Evolutionary conservation across 2,329 filamentous ascomycete genomes (phyloP).

Genomic region (Fusarium incarnatum): DNA sequence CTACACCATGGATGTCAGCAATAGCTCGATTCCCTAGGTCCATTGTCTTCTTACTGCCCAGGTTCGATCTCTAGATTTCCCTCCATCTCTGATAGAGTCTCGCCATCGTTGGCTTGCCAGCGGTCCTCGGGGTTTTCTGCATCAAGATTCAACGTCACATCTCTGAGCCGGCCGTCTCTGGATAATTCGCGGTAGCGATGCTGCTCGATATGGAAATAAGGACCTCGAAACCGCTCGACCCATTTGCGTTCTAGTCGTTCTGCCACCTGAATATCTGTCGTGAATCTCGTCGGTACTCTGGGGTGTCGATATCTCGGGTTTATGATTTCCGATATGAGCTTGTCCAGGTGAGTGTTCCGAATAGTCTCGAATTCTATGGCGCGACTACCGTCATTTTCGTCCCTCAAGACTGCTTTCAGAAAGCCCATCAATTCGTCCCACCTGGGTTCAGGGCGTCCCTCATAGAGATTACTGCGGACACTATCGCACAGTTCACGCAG

Average conservation of each 20-base stretch:
- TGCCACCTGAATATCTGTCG: slow-evolving; percentile 52
- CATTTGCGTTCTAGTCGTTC: slow-evolving; percentile 57
- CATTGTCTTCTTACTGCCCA: slow-evolving; percentile 60
- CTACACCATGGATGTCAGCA: slow-evolving; percentile 51
- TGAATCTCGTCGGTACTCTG: slow-evolving; percentile 48
- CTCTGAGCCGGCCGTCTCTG: slow-evolving; percentile 54
- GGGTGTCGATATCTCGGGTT: slow-evolving; percentile 47
- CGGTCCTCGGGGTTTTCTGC: slow-evolving; percentile 48
- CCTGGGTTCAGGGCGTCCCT: slow-evolving; percentile 50
- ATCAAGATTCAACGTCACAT: slow-evolving; percentile 54
- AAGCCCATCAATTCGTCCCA: slow-evolving; percentile 55
- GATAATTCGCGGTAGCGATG: slow-evolving; percentile 54
- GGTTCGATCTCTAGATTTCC: slow-evolving; percentile 57
- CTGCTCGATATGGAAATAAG: slow-evolving; percentile 60
- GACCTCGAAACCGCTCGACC: slow-evolving; percentile 58
- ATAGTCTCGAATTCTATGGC: slow-evolving; percentile 56
- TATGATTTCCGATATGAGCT: slow-evolving; percentile 57
- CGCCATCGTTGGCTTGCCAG: slow-evolving; percentile 53
- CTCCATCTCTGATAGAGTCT: slow-evolving; percentile 55
- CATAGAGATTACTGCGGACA: slow-evolving; percentile 52
- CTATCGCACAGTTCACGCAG: slow-evolving; percentile 57
- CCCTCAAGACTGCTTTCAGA: slow-evolving; percentile 53
- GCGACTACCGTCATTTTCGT: slow-evolving; percentile 52
- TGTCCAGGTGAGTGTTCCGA: slow-evolving; percentile 55
- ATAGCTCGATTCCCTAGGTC: neutral